Conservation (phyloP, 2,329 filamentous ascomycete genomes). For the Rachicladosporium sp. region DNA sequence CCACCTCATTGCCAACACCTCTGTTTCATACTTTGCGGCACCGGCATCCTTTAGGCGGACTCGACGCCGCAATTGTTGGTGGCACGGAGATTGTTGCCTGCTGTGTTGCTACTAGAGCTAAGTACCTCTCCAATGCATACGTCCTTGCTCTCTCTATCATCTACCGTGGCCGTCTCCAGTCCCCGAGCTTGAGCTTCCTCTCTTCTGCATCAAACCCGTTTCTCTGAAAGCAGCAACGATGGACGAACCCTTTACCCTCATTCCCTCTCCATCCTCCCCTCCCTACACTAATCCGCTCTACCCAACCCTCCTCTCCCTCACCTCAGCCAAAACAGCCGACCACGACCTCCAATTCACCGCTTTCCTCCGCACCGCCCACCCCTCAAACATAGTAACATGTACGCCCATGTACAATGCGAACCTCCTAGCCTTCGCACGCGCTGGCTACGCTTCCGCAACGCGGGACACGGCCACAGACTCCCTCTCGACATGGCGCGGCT, state of each 20-base stretch:
- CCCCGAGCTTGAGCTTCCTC: slow-evolving; percentile 3
- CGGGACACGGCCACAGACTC: slow-evolving; percentile 27
- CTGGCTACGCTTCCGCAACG: slow-evolving; percentile 28
- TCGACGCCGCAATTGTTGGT: no score
- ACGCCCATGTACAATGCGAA: slow-evolving; percentile 26
- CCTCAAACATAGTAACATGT: slow-evolving; percentile 26
- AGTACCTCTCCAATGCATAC: no score
- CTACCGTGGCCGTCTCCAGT: no score
- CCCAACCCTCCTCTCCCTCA: slow-evolving; percentile 23
- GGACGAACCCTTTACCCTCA: slow-evolving; percentile 22
- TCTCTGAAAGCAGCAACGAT: no score
- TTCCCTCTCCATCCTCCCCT: slow-evolving; percentile 12
- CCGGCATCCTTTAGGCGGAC: no score
- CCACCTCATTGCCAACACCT: slow-evolving; percentile 2
- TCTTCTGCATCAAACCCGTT: background rate
- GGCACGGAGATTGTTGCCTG: no score
- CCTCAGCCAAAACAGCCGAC: slow-evolving; percentile 25
- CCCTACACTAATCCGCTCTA: slow-evolving; percentile 20
- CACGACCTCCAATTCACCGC: slow-evolving; percentile 28
- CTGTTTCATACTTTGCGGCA: no score
- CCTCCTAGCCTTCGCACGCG: slow-evolving; percentile 29
- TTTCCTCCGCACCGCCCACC: slow-evolving; percentile 24
- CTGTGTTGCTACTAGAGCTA: no score
- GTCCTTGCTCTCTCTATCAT: no score
- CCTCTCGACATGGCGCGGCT: slow-evolving; percentile 27